A percentile compares a stretch with the other conserved stretches of the same genome.
These are phyloP conservation scores for Litchi chinensis DNA, from an alignment of 345 rosid genomes.

Conservation along the genomic window DNA sequence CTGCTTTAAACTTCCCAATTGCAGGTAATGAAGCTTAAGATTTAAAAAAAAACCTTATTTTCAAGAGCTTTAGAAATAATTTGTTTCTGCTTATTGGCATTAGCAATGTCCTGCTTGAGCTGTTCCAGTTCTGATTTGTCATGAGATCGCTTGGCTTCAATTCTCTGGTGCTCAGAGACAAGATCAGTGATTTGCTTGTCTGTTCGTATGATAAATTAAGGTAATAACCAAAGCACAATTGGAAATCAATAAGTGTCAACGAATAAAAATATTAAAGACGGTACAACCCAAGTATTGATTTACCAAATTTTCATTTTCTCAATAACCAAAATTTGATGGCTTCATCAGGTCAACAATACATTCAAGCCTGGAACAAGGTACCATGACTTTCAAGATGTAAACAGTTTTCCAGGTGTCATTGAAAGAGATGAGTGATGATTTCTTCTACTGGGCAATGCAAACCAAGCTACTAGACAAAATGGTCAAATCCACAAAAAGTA, in stretches of 20 bases:
- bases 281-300: not conserved
- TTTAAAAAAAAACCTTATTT: conserved; percentile 61
- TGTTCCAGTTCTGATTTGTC: conserved; percentile 75
- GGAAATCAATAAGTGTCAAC: conserved; percentile 8
- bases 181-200: conserved; percentile 81
- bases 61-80: conserved; percentile 69
- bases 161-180: conserved; percentile 91
- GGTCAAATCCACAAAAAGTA: not conserved
- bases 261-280: not conserved
- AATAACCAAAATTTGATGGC: conserved; percentile 3
- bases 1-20: not conserved
- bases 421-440: not conserved
- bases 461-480: not conserved
- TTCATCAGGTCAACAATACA: not conserved
- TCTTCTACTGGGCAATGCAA: not conserved
- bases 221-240: conserved; percentile 14
- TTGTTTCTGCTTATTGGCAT: conserved; percentile 74
- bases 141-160: conserved; percentile 80
- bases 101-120: conserved; percentile 78
- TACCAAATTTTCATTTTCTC: conserved; percentile 1
- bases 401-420: not conserved
- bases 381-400: not conserved
- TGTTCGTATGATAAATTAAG: conserved; percentile 67
- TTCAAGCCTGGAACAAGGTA: not conserved
- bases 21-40: not conserved